phyloP scores from a whole-genome alignment of 2,329 filamentous ascomycete genomes.

The Fusarium sambucinum region DNA sequence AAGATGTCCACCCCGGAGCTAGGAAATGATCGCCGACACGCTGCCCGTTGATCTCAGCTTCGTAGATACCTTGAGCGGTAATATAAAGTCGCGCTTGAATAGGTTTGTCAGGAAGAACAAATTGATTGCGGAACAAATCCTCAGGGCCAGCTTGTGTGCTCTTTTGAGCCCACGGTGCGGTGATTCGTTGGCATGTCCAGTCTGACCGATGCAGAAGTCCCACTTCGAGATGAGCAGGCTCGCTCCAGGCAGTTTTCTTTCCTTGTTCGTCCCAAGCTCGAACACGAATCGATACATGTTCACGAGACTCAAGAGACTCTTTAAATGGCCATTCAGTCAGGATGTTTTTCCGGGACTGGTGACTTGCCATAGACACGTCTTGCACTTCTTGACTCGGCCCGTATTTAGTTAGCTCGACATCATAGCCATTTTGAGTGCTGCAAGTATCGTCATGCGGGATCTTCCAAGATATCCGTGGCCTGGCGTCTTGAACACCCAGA shows the following conservation, averaged over 20 bases:
- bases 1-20: slow-evolving; percentile 65
- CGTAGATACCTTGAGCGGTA: slow-evolving; percentile 60
- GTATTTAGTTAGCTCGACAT: slow-evolving; percentile 28
- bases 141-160: slow-evolving; percentile 43
- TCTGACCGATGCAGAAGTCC: slow-evolving; percentile 49
- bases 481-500: slow-evolving; percentile 10
- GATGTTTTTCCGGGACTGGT: slow-evolving; percentile 1
- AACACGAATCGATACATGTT: slow-evolving; percentile 27
- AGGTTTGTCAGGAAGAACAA: background rate
- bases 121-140: slow-evolving; percentile 30
- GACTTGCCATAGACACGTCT: background rate
- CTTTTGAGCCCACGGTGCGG: slow-evolving; percentile 34
- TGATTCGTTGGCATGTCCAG: slow-evolving; percentile 50
- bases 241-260: slow-evolving; percentile 26
- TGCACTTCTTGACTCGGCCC: background rate
- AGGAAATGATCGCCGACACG: slow-evolving; percentile 55
- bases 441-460: background rate
- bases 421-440: slow-evolving; percentile 17
- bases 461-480: slow-evolving; percentile 33
- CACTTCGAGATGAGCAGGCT: slow-evolving; percentile 45
- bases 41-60: slow-evolving; percentile 59
- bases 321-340: slow-evolving; percentile 21
- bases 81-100: slow-evolving; percentile 57
- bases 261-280: slow-evolving; percentile 3
- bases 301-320: slow-evolving; percentile 20